phyloP scores from a whole-genome alignment of 2,329 filamentous ascomycete genomes.

The Didymella pomorum region DNA sequence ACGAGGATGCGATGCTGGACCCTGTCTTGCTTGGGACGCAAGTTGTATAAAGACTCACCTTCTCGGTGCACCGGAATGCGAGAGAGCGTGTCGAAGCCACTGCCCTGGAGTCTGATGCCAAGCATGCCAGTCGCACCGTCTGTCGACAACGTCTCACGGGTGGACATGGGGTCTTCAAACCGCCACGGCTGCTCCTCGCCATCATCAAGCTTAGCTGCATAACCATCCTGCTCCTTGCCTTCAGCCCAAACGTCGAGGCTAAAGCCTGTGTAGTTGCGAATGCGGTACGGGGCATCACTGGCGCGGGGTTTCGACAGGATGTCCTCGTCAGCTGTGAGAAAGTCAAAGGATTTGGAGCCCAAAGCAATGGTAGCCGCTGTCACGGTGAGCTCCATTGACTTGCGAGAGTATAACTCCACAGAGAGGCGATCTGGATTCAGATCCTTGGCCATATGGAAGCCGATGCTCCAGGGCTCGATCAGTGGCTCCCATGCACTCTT shows the following conservation, averaged over 20 bases:
- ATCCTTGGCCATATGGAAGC: slow-evolving; percentile 84
- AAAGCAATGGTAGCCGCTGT: slow-evolving; percentile 94
- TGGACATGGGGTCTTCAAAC: slow-evolving; percentile 95
- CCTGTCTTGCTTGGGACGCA: slow-evolving; percentile 85
- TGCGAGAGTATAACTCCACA: slow-evolving; percentile 86
- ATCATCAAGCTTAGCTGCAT: slow-evolving; percentile 80
- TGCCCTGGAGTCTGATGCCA: slow-evolving; percentile 85
- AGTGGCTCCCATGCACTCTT: slow-evolving; percentile 98
- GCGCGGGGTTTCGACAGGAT: slow-evolving; percentile 92
- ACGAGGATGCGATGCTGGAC: slow-evolving; percentile 90
- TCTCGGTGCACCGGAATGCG: slow-evolving; percentile 93
- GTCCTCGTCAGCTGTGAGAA: slow-evolving; percentile 87
- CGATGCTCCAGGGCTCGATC: slow-evolving; percentile 95
- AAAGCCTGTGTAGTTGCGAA: slow-evolving; percentile 96
- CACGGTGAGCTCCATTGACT: slow-evolving; percentile 88
- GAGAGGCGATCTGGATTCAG: slow-evolving; percentile 77
- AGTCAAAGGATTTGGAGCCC: slow-evolving; percentile 90
- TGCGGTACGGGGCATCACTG: slow-evolving; percentile 88
- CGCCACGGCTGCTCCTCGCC: slow-evolving; percentile 94
- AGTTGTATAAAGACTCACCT: slow-evolving; percentile 87
- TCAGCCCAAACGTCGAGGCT: slow-evolving; percentile 81
- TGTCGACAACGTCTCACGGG: slow-evolving; percentile 88
- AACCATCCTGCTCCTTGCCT: slow-evolving; percentile 72
- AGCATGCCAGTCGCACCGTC: slow-evolving; percentile 84
- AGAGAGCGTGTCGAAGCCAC: slow-evolving; percentile 89